Evolutionary conservation across 2,329 filamentous ascomycete species (phyloP).

Genomic region (Ascochyta lentis): DNA sequence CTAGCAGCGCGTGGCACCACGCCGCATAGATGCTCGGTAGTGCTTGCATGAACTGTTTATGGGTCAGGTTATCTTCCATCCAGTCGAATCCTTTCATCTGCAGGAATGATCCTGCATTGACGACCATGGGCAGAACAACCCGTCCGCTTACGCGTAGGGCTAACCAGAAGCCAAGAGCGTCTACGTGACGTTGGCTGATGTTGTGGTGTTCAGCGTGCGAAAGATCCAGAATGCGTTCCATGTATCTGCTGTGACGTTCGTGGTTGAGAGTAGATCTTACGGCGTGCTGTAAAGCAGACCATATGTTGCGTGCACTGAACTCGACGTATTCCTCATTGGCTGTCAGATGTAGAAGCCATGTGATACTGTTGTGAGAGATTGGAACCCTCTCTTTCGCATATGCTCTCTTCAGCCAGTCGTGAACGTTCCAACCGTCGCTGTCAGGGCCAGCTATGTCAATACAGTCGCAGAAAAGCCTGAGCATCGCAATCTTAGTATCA

Average conservation of each 20-base stretch:
- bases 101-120: slow-evolving; percentile 20
- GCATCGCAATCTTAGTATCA: slow-evolving; percentile 22
- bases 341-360: slow-evolving; percentile 16
- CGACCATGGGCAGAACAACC: slow-evolving; percentile 18
- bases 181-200: slow-evolving; percentile 3
- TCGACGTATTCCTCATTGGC: slow-evolving; percentile 21
- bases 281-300: slow-evolving; percentile 22
- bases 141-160: slow-evolving; percentile 16
- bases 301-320: slow-evolving; percentile 12
- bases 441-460: slow-evolving; percentile 18
- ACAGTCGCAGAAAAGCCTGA: slow-evolving; percentile 22
- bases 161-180: slow-evolving; percentile 13
- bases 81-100: slow-evolving; percentile 26
- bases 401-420: slow-evolving; percentile 23
- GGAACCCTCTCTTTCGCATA: slow-evolving; percentile 20
- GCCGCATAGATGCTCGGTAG: slow-evolving; percentile 20
- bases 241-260: not conserved
- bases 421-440: slow-evolving; percentile 21
- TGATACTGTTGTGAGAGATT: slow-evolving; percentile 24
- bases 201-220: not conserved
- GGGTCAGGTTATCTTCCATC: slow-evolving; percentile 19
- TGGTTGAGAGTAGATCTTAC: slow-evolving; percentile 18
- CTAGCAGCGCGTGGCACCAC: slow-evolving; percentile 19
- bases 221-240: slow-evolving; percentile 13
- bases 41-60: slow-evolving; percentile 14